Base-by-base conservation (phyloP, 495 filamentous ascomycete genomes). In the Xylaria palmicola region DNA sequence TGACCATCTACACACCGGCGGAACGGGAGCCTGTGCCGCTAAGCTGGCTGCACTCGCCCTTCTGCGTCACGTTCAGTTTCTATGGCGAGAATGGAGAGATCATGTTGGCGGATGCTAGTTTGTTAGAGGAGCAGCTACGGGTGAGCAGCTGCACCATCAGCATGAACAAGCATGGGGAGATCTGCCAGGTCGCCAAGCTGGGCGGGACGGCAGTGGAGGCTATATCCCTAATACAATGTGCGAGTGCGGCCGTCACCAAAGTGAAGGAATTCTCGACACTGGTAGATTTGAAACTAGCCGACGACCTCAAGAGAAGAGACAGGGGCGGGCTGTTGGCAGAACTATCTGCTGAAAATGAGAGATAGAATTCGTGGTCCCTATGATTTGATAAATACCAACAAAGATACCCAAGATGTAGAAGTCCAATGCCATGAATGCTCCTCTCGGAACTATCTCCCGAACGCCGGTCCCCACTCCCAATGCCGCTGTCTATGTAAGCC, bases 11-110 rank as follows among this genome's bases (percentile, higher is more conserved):
- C 70, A 87, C 84, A 2, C 70, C 89, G 8, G 83, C 86, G n/a
- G 92, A 98, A 76, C 82, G 93, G 37, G 91, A 96, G 40, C 93
- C 93, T 0, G 90, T 97, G 13, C 86, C 90, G 6, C 77, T 98
- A 43, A 89, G 89, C 57, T 88, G 97, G 76, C 85, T 96, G 47
- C 94, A 98, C 74, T 86, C 88, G 56, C 94, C 94, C 6, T 85
- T 96, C 27, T 93, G 92, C 62, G 82, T 97, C 30, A 93, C 90
- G 0, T 92, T 96, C 73, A 86, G 86, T 41, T 90, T 88, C 59
- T 97, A 86, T 66, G 86, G 90, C 55, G 86, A 88, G 9, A 66
- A 73, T 39, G 79, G 69, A 8, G 83, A 85, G 47, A 79, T 82
- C 6, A 79, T 88, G 56, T 70, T 96, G 32, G 59, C 93, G 6